phyloP scores from a whole-genome alignment of 2,329 filamentous ascomycete genomes.

The Chaetoscypha palmicola region DNA sequence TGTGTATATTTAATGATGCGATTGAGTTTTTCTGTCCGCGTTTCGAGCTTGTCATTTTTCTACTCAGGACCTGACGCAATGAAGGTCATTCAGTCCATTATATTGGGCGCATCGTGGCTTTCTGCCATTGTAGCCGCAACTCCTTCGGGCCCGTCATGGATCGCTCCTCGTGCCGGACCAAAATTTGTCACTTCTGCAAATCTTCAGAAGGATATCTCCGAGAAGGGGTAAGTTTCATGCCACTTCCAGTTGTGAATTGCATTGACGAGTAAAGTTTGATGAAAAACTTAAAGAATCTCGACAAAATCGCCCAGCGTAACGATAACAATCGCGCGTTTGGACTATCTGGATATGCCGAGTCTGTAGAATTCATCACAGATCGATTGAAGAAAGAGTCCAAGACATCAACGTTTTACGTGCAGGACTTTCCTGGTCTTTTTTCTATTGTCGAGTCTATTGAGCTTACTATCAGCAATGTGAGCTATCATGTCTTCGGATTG shows the following conservation, averaged over 20 bases:
- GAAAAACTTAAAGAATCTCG: conserved; percentile 11
- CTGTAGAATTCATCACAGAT: conserved; percentile 9
- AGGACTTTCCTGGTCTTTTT: conserved; percentile 12
- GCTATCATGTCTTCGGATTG: conserved; percentile 9
- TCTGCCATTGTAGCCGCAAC: conserved; percentile 5
- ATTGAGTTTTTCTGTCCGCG: no score
- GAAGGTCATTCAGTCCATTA: conserved; percentile 4
- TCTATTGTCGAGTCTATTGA: conserved; percentile 10
- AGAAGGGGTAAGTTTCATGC: conserved; percentile 5
- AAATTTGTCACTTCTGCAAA: conserved; percentile 10
- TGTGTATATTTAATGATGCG: no score
- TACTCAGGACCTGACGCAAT: conserved; percentile 1
- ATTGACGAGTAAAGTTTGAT: conserved; percentile 10
- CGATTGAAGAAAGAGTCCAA: conserved; percentile 8
- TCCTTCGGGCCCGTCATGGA: conserved; percentile 1
- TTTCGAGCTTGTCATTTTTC: no score
- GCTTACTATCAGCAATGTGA: conserved; percentile 4
- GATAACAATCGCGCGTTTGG: conserved; percentile 13
- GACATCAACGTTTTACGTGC: conserved; percentile 7
- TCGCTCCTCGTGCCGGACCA: conserved; percentile 7
- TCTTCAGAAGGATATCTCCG: conserved; percentile 10
- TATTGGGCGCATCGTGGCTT: conserved; percentile 1
- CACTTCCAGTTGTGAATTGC: neutral
- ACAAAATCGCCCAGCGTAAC: conserved; percentile 12
- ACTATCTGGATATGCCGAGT: conserved; percentile 12